Conservation (phyloP, 1,284 basidiomycete genomes). For the Pterulicium gracile region DNA sequence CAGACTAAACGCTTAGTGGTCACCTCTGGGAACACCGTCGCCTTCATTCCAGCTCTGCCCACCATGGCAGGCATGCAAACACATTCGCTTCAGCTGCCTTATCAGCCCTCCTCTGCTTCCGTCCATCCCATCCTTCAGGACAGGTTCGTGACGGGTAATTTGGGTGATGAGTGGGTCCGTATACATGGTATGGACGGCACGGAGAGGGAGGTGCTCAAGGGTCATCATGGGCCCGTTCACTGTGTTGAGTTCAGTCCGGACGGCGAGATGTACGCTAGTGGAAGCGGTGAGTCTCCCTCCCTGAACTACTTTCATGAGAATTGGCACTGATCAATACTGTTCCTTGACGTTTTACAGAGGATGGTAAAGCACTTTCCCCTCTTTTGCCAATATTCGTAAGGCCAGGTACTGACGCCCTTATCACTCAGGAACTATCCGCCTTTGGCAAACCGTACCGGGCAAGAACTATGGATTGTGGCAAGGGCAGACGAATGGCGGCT, state of each 20-base stretch:
- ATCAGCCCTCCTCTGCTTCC: constrained; percentile 84
- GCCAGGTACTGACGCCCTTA: too few species aligned
- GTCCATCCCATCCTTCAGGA: constrained; percentile 86
- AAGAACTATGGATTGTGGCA: constrained; percentile 94
- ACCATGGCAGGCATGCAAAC: constrained; percentile 34
- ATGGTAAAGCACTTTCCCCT: constrained; percentile 32
- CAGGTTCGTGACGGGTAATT: constrained; percentile 88
- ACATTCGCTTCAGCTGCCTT: constrained; percentile 64
- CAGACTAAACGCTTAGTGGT: constrained; percentile 82
- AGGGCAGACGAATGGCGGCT: constrained; percentile 45
- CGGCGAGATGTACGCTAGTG: constrained; percentile 97
- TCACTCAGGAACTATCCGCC: constrained; percentile 71
- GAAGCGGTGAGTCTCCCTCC: constrained; percentile 61
- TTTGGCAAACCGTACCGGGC: constrained; percentile 94
- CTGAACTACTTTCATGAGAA: constrained; percentile 6
- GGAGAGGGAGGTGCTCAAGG: constrained; percentile 89
- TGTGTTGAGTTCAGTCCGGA: constrained; percentile 92
- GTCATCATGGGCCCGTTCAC: constrained; percentile 96
- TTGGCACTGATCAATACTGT: constrained; percentile 9
- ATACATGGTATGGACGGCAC: constrained; percentile 87
- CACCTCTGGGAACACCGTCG: constrained; percentile 85
- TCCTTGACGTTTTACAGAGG: constrained; percentile 54
- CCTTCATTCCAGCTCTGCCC: constrained; percentile 70
- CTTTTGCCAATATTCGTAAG: too few species aligned
- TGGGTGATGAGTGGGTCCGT: constrained; percentile 91